Evolutionary conservation across 2,329 filamentous ascomycete species (phyloP).

Genomic region (Ophiocordyceps camponoti-saundersi): DNA sequence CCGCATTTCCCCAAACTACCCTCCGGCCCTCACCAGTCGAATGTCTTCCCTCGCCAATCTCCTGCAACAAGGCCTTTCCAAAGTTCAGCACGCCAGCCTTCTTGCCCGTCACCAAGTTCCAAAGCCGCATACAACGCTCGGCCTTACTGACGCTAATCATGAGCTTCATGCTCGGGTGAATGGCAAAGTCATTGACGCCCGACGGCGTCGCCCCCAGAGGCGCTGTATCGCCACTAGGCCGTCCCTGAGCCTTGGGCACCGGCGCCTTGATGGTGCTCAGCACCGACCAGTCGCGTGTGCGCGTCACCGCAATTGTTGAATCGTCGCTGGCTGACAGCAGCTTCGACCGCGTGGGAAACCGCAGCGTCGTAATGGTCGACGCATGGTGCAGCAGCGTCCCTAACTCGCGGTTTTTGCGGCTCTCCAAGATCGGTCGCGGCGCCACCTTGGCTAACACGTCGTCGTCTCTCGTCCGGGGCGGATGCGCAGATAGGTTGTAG

Average conservation of each 20-base stretch:
- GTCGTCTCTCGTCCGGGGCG: conserved; percentile 36
- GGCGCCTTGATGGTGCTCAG: conserved; percentile 82
- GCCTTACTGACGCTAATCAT: conserved; percentile 87
- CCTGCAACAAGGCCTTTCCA: conserved; percentile 50
- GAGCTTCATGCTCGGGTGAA: conserved; percentile 91
- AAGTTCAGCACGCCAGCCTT: conserved; percentile 91
- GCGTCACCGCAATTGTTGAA: conserved; percentile 74
- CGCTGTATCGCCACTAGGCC: conserved; percentile 82
- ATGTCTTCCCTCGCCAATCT: conserved; percentile 60
- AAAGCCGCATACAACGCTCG: conserved; percentile 81
- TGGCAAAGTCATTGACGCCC: conserved; percentile 89
- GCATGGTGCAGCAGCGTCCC: conserved; percentile 78
- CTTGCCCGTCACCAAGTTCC: conserved; percentile 93
- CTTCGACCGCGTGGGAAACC: conserved; percentile 75
- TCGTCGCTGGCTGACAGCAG: conserved; percentile 80
- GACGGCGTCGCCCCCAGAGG: conserved; percentile 62
- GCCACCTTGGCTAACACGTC: conserved; percentile 50
- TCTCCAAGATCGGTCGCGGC: conserved; percentile 62
- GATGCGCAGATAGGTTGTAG: conserved; percentile 67
- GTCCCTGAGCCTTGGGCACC: conserved; percentile 59
- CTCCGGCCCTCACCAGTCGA: conserved; percentile 66
- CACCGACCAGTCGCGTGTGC: conserved; percentile 77
- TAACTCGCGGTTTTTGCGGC: conserved; percentile 72
- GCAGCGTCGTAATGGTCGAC: conserved; percentile 60
- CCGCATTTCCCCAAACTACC: conserved; percentile 62